A percentile compares a stretch with the other conserved stretches of the same genome.
These are phyloP conservation scores for Fusarium sp. DNA, from an alignment of 2,329 filamentous ascomycete species.

Conservation along the genomic window DNA sequence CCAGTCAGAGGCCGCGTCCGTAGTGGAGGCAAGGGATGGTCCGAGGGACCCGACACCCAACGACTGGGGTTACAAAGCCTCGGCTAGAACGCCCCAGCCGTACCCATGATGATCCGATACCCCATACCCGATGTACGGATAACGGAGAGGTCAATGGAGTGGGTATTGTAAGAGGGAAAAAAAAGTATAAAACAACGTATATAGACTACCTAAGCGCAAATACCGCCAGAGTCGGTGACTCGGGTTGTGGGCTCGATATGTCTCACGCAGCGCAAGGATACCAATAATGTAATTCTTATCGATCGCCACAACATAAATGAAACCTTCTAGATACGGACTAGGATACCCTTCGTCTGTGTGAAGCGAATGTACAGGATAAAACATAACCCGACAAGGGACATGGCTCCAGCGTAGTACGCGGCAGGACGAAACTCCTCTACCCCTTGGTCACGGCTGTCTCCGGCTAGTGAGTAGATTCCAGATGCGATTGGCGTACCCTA, in stretches of 20 bases:
- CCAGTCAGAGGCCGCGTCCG: conserved; percentile 23
- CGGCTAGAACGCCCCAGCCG: conserved; percentile 9
- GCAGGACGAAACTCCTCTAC: conserved; percentile 27
- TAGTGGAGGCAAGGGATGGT: not conserved
- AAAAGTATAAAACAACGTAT: not conserved
- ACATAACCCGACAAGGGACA: conserved; percentile 24
- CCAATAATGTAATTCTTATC: conserved; percentile 3
- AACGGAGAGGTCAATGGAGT: not conserved
- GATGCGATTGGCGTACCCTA: conserved; percentile 39
- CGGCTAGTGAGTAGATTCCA: conserved; percentile 32
- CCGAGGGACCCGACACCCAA: conserved; percentile 13
- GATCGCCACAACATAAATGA: not conserved
- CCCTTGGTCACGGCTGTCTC: not conserved
- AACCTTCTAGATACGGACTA: not conserved
- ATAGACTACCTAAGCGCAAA: not conserved
- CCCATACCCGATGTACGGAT: not conserved
- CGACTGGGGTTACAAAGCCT: conserved; percentile 32
- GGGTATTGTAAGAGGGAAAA: not conserved
- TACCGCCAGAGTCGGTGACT: not conserved
- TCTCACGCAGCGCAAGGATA: not conserved
- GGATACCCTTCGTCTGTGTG: not conserved
- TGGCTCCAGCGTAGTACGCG: conserved; percentile 32
- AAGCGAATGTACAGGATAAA: conserved; percentile 29
- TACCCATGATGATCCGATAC: not conserved
- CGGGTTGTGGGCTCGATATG: not conserved